Base-by-base conservation (phyloP, 2,329 filamentous ascomycete genomes). In the Diaporthe citri region DNA sequence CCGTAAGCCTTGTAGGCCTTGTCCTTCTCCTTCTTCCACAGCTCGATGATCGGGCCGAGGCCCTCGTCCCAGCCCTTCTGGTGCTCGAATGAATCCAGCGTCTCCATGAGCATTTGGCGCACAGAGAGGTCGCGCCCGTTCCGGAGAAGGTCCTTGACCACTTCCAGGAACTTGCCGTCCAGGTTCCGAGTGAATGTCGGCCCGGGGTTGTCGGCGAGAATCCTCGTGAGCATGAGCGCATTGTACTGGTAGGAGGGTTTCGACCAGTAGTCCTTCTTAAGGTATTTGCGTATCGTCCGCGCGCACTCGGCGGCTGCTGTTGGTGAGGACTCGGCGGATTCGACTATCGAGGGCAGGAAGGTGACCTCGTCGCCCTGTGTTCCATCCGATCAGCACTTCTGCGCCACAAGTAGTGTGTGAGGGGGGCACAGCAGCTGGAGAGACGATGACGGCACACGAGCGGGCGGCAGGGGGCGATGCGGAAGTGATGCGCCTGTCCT, bases 211-310 rank as follows among this genome's bases (percentile, higher is more conserved):
- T 98, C 96, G 79, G 92, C 89, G 78, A 99, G 87, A 80, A 99
- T 99, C 76, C 96, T 93, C 79, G 97, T 88, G 73, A 99, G 90
- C 97, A 98, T 98, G 80, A 98, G 92, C 77, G 95, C 93, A 85
- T 98, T 98, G 88, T 98, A 98, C 84, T 98, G 96, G 79, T 93
- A 92, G 79, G 94, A 92, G 13, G 94, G 87, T 60, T 86, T 87
- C 36, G 84, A 82, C 79, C 84, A 91, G 84, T 94, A 92, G 60
- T 96, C 93, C 78, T 92, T 93, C 79, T 91, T 89, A 75, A 99
- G 87, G 82, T 93, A 96, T 83, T 95, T 96, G 82, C 95, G 93
- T 81, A 98, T 95, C 78, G 93, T 88, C 78, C 90, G 87, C 67
- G 95, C 95, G 79, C 94, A 95, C 80, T 96, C 94, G 77, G 93